Evolutionary conservation across 805 yeast genomes (phyloP).

Genomic region (Candida silvatica): DNA sequence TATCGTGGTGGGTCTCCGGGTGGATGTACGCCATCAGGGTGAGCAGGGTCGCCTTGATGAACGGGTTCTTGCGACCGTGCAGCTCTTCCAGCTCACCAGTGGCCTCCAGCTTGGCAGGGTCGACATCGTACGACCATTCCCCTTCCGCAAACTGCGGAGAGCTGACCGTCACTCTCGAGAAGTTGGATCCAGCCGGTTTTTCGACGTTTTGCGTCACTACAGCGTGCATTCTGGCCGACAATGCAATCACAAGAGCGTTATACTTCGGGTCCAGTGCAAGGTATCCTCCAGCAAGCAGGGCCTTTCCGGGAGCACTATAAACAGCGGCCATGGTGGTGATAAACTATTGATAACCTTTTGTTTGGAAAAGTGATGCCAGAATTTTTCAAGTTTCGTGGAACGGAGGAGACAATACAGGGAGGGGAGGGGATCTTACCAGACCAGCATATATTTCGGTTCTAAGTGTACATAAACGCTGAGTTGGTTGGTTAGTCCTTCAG

Average conservation of each 20-base stretch:
- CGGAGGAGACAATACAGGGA: too few relatives aligned
- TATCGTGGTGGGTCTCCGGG: conserved; percentile 23
- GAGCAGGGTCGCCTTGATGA: conserved; percentile 54
- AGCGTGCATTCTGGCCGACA: conserved; percentile 87
- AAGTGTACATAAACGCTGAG: too few relatives aligned
- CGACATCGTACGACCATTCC: conserved; percentile 50
- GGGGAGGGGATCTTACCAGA: not conserved
- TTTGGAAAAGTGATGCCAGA: too few relatives aligned
- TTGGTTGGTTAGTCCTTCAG: conserved; percentile 4
- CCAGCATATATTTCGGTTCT: too few relatives aligned
- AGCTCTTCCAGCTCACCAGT: conserved; percentile 10
- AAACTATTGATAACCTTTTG: too few relatives aligned
- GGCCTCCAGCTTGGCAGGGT: conserved; percentile 8
- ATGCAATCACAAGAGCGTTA: conserved; percentile 73
- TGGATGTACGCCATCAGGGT: conserved; percentile 47
- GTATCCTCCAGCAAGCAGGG: conserved; percentile 90
- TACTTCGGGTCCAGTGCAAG: conserved; percentile 75
- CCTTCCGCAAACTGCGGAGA: conserved; percentile 77
- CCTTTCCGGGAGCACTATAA: conserved; percentile 94
- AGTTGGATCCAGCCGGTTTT: not conserved
- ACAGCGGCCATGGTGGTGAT: conserved; percentile 25
- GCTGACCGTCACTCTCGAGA: conserved; percentile 32
- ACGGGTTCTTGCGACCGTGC: conserved; percentile 48
- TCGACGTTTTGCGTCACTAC: conserved; percentile 7
- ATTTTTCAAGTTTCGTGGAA: too few relatives aligned